phyloP scores from a whole-genome alignment of 23 red algal species.

The Gracilaria caudata region DNA sequence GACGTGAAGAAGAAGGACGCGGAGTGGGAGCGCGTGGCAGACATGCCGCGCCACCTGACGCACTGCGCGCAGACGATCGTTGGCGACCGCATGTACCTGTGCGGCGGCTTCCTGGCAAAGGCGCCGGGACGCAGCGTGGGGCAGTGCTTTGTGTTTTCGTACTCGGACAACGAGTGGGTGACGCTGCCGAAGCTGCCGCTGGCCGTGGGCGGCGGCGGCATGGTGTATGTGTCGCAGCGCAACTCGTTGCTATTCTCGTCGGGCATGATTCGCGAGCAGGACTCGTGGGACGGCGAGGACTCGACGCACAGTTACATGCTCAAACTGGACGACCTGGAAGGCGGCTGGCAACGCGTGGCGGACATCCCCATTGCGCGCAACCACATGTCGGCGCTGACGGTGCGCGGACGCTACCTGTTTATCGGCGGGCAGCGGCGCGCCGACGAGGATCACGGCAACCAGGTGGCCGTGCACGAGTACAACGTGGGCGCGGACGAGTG shows the following conservation, averaged over 20 bases:
- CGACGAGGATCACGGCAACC: slow-evolving; percentile 28
- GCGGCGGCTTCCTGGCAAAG: slow-evolving; percentile 19
- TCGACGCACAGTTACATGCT: neutral
- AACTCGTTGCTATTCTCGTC: slow-evolving; percentile 23
- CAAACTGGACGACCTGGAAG: neutral
- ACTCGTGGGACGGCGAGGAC: slow-evolving; percentile 8
- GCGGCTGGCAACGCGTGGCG: neutral
- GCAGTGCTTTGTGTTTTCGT: slow-evolving; percentile 18
- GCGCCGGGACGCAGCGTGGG: slow-evolving; percentile 13
- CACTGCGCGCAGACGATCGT: slow-evolving; percentile 34
- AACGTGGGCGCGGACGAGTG: neutral
- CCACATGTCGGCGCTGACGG: slow-evolving; percentile 14
- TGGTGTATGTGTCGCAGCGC: neutral
- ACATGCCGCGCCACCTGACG: slow-evolving; percentile 35
- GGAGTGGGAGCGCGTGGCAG: slow-evolving; percentile 20
- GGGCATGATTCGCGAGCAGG: slow-evolving; percentile 29
- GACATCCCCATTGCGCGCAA: slow-evolving; percentile 21
- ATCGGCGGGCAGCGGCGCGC: slow-evolving; percentile 16
- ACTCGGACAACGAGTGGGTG: neutral
- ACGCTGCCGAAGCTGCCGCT: slow-evolving; percentile 5
- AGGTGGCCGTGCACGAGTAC: slow-evolving; percentile 22
- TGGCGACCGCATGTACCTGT: slow-evolving; percentile 26
- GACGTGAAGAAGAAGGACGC: neutral
- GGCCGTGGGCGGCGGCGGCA: slow-evolving; percentile 27
- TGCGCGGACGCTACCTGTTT: slow-evolving; percentile 14